Base-by-base conservation (phyloP, 2,329 filamentous ascomycete species). In the Aspergillus persii region DNA sequence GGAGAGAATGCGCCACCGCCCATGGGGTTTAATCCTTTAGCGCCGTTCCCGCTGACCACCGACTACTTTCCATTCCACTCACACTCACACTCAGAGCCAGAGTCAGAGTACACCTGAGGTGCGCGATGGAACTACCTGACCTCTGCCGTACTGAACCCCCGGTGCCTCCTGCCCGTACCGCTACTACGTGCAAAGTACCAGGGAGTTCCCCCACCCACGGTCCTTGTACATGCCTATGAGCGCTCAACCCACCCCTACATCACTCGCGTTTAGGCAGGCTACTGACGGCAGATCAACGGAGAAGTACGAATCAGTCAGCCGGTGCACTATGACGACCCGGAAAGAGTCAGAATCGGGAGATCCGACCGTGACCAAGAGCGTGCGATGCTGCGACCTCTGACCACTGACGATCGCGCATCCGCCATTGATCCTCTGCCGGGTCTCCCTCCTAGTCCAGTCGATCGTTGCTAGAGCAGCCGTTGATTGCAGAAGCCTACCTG, bases 401-500 rank as follows among this genome's bases (percentile, higher is more conserved):
- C 57, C 26, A 39, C 49, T 54, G 58, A 50, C 58, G 53, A 53
- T 49, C 52, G 48, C 23, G 18, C 12, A 27, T 39, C 31, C 41
- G 18, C 23, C 36, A 50, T 50, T 12, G 27, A 46, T 39, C 44
- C 51, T 48, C 54, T 53, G 60, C 46, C 59, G 11, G 57, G 36
- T 41, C 36, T 48, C 39, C 41, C 12, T 54, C 51, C 50, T 57
- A 60, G 60, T 46, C 54, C 44, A 61, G 57, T 57, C 54, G 56
- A 63, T 61, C 57, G 48, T 57, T 52, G 54, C 50, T 63, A 61
- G 59, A 63, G 54, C 49, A 59, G 59, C 57, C 54, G 61, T 56
- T 30, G 52, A 51, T 56, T 60, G 58, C 58, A 61, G 58, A 60
- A 62, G 61, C 50, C 61, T 62, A 62, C 58, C 55, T 53, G 31